phyloP scores from a whole-genome alignment of 2,329 filamentous ascomycete species.

The Didymellaceae sp. region DNA sequence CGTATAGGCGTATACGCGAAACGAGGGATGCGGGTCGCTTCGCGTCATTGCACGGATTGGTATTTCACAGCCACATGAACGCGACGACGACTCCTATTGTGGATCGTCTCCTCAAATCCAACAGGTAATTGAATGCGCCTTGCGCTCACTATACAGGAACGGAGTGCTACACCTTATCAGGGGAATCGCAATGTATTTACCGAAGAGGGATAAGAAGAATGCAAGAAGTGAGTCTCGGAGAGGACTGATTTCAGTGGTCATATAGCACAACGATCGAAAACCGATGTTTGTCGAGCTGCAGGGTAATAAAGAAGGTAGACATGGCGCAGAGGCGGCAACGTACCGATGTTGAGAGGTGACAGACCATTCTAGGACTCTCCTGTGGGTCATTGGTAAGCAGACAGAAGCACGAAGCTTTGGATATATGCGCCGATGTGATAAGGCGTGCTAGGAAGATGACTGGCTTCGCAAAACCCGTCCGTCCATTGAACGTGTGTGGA shows the following conservation, averaged over 20 bases:
- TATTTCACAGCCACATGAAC: conserved; percentile 39
- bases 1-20: conserved; percentile 23
- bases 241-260: no score
- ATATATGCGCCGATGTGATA: conserved; percentile 7
- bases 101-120: conserved; percentile 17
- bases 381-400: conserved; percentile 11
- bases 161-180: conserved; percentile 1
- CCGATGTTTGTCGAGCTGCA: no score
- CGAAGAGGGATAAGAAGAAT: no score
- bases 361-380: conserved; percentile 9
- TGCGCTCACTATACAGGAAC: conserved; percentile 3
- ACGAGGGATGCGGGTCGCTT: conserved; percentile 28
- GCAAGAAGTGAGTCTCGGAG: no score
- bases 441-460: conserved; percentile 6
- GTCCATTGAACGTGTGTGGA: conserved; percentile 15
- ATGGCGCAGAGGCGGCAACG: conserved; percentile 14
- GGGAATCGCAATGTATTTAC: no score
- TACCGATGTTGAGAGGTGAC: conserved; percentile 12
- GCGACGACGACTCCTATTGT: conserved; percentile 28
- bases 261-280: no score
- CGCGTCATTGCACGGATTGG: conserved; percentile 34
- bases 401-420: conserved; percentile 1
- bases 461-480: conserved; percentile 12
- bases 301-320: background rate
- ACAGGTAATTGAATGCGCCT: conserved; percentile 12